Evolutionary conservation across 345 rosid genomes (phyloP).

Genomic region (Murraya paniculata): DNA sequence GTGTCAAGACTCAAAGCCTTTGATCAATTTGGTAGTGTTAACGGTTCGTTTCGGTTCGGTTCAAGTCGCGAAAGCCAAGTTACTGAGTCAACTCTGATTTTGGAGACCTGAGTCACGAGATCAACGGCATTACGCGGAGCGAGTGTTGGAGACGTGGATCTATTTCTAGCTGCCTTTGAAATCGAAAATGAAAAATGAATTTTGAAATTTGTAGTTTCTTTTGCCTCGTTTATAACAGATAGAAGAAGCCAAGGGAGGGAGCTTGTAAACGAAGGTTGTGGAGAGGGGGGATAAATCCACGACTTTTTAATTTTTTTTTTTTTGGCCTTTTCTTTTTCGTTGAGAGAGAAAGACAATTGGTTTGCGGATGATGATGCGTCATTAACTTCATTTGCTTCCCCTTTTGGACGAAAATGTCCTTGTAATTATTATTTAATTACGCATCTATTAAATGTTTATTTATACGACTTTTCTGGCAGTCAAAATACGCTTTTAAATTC

Average conservation of each 20-base stretch:
- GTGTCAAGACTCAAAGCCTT: neutral
- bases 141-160: constrained; percentile 20
- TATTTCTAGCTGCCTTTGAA: constrained; percentile 13
- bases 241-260: constrained; percentile 15
- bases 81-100: constrained; percentile 39
- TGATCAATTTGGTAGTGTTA: neutral
- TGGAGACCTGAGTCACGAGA: constrained; percentile 31
- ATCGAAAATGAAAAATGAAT: constrained; percentile 11
- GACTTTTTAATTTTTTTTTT: neutral
- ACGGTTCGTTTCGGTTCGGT: constrained; percentile 8
- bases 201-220: constrained; percentile 1
- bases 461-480: no score
- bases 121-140: constrained; percentile 37
- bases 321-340: neutral
- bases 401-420: constrained; percentile 13
- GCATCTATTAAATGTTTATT: no score
- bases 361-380: neutral
- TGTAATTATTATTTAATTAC: neutral
- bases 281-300: constrained; percentile 11
- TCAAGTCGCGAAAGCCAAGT: constrained; percentile 4
- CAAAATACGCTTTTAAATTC: no score
- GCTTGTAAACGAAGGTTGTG: constrained; percentile 46
- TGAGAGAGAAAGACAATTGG: neutral
- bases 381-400: neutral
- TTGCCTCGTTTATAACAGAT: constrained; percentile 4